Evolutionary conservation across 495 filamentous ascomycete species (phyloP).

Genomic region (Alectoria sarmentosa): DNA sequence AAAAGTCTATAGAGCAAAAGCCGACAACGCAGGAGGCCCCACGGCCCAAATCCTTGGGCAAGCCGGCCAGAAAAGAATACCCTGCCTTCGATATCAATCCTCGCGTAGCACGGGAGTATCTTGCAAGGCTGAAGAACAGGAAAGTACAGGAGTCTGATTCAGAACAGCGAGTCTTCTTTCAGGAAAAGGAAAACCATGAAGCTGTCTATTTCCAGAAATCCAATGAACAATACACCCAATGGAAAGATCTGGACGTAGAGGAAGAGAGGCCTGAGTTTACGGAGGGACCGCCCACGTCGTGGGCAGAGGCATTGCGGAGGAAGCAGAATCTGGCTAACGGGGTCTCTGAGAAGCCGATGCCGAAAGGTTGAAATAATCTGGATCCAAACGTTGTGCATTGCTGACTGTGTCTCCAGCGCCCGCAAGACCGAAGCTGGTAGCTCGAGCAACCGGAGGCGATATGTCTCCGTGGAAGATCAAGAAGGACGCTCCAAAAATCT

Average conservation of each 20-base stretch:
- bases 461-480: conserved; percentile 25
- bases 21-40: conserved; percentile 23
- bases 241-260: conserved; percentile 24
- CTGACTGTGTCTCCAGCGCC: conserved; percentile 19
- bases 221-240: conserved; percentile 24
- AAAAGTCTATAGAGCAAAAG: conserved; percentile 23
- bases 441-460: conserved; percentile 15
- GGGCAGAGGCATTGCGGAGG: conserved; percentile 23
- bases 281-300: conserved; percentile 20
- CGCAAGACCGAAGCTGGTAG: conserved; percentile 25
- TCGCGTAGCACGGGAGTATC: conserved; percentile 23
- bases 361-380: conserved; percentile 18
- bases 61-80: conserved; percentile 22
- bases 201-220: conserved; percentile 21
- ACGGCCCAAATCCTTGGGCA: conserved; percentile 18
- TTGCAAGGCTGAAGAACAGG: conserved; percentile 19
- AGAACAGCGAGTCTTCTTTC: conserved; percentile 14
- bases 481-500: conserved; percentile 23
- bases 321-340: conserved; percentile 23
- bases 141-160: conserved; percentile 18
- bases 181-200: conserved; percentile 20
- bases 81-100: conserved; percentile 28
- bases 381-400: neutral
- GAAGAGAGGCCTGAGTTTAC: conserved; percentile 20
- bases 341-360: conserved; percentile 4